A percentile compares a stretch with the other conserved stretches of the same genome.
Conservation (phyloP, 2,329 filamentous ascomycete genomes). For the Trichoderma brevicompactum region DNA sequence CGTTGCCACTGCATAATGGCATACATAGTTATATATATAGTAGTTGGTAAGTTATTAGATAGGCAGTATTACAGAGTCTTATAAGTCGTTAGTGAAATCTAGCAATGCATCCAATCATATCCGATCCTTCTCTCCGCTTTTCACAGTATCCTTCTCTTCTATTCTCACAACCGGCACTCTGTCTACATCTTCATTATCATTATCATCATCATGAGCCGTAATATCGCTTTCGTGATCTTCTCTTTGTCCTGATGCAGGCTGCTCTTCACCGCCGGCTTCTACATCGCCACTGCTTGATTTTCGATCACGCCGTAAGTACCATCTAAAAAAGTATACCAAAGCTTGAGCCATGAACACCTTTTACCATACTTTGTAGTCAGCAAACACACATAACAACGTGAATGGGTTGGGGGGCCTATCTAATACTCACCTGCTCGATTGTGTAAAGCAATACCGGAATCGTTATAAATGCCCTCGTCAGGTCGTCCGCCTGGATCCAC, state of each 20-base stretch:
- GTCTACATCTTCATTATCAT: neutral
- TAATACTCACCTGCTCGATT: constrained; percentile 55
- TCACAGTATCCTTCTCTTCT: constrained; percentile 1
- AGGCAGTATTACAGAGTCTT: too few relatives aligned
- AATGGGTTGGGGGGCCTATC: neutral
- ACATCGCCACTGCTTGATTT: constrained; percentile 35
- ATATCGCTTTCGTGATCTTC: constrained; percentile 12
- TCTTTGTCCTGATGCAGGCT: neutral
- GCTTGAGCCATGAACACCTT: constrained; percentile 51
- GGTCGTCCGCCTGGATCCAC: constrained; percentile 61
- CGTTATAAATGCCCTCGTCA: constrained; percentile 62
- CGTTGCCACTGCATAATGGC: too few relatives aligned
- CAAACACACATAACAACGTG: neutral
- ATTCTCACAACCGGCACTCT: neutral
- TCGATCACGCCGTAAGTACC: constrained; percentile 44
- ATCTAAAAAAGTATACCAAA: constrained; percentile 52
- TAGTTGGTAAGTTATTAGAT: too few relatives aligned
- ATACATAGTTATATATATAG: too few relatives aligned
- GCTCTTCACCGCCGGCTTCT: neutral
- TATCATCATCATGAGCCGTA: constrained; percentile 9
- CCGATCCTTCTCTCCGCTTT: neutral
- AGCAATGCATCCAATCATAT: neutral
- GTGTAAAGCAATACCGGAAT: constrained; percentile 67
- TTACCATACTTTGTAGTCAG: neutral
- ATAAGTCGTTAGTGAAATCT: neutral